Percentiles rank a stretch among this genome's conserved stretches.
Evolutionary conservation across 2,329 filamentous ascomycete species (phyloP).

Genomic region (Cladobotryum protrusum): DNA sequence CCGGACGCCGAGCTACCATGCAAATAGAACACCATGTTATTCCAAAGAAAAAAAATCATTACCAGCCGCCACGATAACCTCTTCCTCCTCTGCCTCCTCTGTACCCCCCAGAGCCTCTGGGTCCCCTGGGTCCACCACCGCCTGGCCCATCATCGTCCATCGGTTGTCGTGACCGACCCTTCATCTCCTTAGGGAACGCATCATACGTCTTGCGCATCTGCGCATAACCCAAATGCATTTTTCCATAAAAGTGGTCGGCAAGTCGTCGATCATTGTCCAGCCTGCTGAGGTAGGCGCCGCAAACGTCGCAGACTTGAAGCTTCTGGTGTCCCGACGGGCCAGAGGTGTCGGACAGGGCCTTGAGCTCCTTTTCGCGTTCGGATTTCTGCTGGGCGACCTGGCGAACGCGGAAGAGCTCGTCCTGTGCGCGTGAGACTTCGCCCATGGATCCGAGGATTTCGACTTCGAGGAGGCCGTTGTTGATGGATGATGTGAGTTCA

Average conservation of each 20-base stretch:
- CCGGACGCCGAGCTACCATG: slow-evolving; percentile 14
- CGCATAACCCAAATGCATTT: slow-evolving; percentile 98
- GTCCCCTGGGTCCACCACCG: slow-evolving; percentile 44
- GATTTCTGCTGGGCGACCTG: slow-evolving; percentile 75
- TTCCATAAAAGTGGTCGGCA: slow-evolving; percentile 97
- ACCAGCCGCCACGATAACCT: slow-evolving; percentile 46
- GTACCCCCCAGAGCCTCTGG: slow-evolving; percentile 49
- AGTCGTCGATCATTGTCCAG: slow-evolving; percentile 91
- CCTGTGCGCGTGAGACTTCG: slow-evolving; percentile 73
- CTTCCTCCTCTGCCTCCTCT: slow-evolving; percentile 47
- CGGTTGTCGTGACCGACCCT: slow-evolving; percentile 58
- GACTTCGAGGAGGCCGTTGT: slow-evolving; percentile 77
- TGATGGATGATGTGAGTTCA: slow-evolving; percentile 71
- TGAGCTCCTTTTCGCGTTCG: slow-evolving; percentile 81
- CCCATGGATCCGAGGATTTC: slow-evolving; percentile 77
- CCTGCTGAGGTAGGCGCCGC: slow-evolving; percentile 85
- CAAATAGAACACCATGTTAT: slow-evolving; percentile 4
- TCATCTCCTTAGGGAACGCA: slow-evolving; percentile 78
- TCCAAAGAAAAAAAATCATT: slow-evolving; percentile 1
- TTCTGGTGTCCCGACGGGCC: slow-evolving; percentile 96
- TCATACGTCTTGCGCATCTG: slow-evolving; percentile 96
- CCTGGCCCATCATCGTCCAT: slow-evolving; percentile 43
- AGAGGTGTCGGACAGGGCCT: slow-evolving; percentile 82
- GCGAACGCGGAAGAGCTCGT: slow-evolving; percentile 81
- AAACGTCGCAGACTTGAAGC: slow-evolving; percentile 96